Conservation (phyloP, 1,284 basidiomycete species). For the Rhodotorula sp. region DNA sequence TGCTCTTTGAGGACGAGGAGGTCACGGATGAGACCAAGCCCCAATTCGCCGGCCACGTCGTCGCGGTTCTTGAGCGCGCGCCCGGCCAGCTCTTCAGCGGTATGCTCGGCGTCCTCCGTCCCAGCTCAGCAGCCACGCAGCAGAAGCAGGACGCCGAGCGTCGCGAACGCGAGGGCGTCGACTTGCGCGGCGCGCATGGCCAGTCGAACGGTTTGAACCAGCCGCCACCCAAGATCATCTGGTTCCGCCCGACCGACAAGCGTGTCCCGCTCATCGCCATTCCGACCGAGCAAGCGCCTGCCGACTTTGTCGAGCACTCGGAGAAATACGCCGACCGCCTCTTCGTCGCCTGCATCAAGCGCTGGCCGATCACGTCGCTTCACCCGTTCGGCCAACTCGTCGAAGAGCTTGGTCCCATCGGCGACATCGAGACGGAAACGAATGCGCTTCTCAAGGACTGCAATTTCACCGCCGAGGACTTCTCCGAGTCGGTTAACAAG, state of each 20-base stretch:
- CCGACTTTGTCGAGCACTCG: slow-evolving; percentile 91
- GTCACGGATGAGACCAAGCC: slow-evolving; percentile 97
- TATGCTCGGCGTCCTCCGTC: slow-evolving; percentile 89
- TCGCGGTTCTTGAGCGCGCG: slow-evolving; percentile 80
- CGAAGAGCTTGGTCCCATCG: slow-evolving; percentile 97
- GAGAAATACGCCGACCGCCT: slow-evolving; percentile 86
- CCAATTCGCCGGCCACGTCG: slow-evolving; percentile 59
- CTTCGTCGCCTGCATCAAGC: slow-evolving; percentile 98
- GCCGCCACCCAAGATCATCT: slow-evolving; percentile 92
- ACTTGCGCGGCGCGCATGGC: slow-evolving; percentile 54
- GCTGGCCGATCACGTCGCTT: slow-evolving; percentile 71
- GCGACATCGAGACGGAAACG: slow-evolving; percentile 95
- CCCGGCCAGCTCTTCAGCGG: slow-evolving; percentile 98
- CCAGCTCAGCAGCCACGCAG: slow-evolving; percentile 96
- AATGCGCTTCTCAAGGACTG: slow-evolving; percentile 96
- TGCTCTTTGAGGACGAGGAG: slow-evolving; percentile 94
- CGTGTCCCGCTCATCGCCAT: slow-evolving; percentile 98
- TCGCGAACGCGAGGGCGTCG: slow-evolving; percentile 83
- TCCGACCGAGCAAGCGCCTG: slow-evolving; percentile 92
- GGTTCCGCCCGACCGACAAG: slow-evolving; percentile 99
- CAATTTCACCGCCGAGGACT: slow-evolving; percentile 57
- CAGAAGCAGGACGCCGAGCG: slow-evolving; percentile 99
- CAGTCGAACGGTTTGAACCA: slow-evolving; percentile 57
- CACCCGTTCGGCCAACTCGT: slow-evolving; percentile 99
- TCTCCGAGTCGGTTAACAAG: slow-evolving; percentile 73